These are phyloP conservation scores for Cladosporium oxysporum DNA, from an alignment of 2,329 filamentous ascomycete species.

Conservation along the genomic window DNA sequence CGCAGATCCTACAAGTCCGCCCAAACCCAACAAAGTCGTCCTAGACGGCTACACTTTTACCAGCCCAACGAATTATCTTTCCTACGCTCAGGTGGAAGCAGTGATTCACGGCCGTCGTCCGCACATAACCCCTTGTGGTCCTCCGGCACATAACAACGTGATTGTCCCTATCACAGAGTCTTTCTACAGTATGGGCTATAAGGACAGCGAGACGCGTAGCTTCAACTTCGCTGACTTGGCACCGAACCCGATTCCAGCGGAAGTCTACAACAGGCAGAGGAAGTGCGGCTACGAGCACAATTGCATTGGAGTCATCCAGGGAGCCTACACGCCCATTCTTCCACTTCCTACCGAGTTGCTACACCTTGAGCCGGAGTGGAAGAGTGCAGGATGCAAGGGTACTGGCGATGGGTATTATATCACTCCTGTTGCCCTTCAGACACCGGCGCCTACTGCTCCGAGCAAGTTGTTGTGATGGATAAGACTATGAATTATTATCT, in stretches of 20 bases:
- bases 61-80: conserved; percentile 14
- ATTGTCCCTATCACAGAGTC: conserved; percentile 4
- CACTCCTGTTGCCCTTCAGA: conserved; percentile 16
- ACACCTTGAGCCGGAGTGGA: conserved; percentile 5
- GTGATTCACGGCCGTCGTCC: background rate
- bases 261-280: conserved; percentile 4
- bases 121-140: background rate
- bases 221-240: conserved; percentile 15
- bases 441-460: background rate
- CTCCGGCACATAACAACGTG: background rate
- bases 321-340: background rate
- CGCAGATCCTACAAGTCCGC: conserved; percentile 6
- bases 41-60: conserved; percentile 17
- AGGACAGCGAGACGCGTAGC: background rate
- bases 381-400: background rate
- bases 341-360: conserved; percentile 2
- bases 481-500: too few relatives aligned
- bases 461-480: background rate
- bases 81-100: background rate
- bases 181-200: conserved; percentile 15
- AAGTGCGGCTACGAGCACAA: background rate
- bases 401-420: conserved; percentile 4
- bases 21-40: conserved; percentile 10
- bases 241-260: conserved; percentile 1
- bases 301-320: background rate